phyloP scores from a whole-genome alignment of 257 asterid species.

The Voacanga thouarsii region DNA sequence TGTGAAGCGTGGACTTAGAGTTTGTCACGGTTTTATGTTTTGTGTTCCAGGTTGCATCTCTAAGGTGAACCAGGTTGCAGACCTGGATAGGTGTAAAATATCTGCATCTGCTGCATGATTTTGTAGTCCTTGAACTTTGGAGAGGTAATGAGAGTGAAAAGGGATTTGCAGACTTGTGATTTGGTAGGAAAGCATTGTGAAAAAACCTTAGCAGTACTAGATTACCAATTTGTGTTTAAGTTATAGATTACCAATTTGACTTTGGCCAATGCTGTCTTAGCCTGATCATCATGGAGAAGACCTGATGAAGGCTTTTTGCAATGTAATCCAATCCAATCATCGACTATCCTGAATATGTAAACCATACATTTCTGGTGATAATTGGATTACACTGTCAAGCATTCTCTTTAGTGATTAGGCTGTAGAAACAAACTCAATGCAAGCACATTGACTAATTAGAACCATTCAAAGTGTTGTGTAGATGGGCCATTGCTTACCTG shows the following conservation, averaged over 20 bases:
- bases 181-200: no score
- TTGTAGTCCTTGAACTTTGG: no score
- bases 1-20: no score
- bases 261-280: slow-evolving; percentile 16
- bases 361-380: neutral
- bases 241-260: neutral
- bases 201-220: no score
- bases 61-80: neutral
- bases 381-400: neutral
- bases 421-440: neutral
- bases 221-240: no score
- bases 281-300: slow-evolving; percentile 3
- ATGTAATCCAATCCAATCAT: neutral
- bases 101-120: no score
- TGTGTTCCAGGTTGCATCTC: no score
- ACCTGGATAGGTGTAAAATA: no score
- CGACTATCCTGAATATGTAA: neutral
- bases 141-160: no score
- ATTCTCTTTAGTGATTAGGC: neutral
- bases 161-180: no score
- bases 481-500: slow-evolving; percentile 38
- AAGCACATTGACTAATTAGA: slow-evolving; percentile 23
- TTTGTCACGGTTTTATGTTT: no score
- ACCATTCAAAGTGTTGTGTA: slow-evolving; percentile 28
- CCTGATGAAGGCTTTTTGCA: neutral